These are phyloP conservation scores for Musa troglodytarum DNA, from an alignment of 176 grass and related monocot genomes.

Conservation along the genomic window DNA sequence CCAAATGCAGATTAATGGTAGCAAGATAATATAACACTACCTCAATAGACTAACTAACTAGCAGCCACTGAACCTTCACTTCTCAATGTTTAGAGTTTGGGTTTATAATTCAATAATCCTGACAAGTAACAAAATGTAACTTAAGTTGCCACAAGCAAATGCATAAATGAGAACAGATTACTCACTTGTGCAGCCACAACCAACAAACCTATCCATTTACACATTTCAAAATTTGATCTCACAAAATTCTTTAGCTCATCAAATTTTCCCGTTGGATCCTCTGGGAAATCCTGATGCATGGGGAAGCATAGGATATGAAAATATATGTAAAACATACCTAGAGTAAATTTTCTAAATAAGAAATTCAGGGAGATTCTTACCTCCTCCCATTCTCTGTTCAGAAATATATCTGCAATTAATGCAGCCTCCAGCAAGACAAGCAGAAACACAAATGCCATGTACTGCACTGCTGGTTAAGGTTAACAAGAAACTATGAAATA, in stretches of 20 bases:
- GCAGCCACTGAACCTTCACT: not conserved
- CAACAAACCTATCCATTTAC: slow-evolving; percentile 80
- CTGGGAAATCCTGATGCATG: slow-evolving; percentile 68
- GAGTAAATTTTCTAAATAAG: not conserved
- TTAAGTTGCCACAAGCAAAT: not conserved
- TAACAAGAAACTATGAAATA: not conserved
- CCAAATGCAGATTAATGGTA: not conserved
- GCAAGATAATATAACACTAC: not conserved
- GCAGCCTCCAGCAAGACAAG: not conserved
- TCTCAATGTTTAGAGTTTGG: not conserved
- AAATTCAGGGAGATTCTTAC: not conserved
- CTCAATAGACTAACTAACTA: not conserved
- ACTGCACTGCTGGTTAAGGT: not conserved
- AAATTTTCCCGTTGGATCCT: slow-evolving; percentile 77
- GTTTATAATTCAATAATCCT: not conserved
- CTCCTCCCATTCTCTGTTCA: slow-evolving; percentile 14
- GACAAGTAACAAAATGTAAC: not conserved
- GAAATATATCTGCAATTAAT: slow-evolving; percentile 5
- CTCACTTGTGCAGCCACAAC: slow-evolving; percentile 71
- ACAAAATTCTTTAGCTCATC: slow-evolving; percentile 68
- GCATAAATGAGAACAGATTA: not conserved
- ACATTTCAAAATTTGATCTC: slow-evolving; percentile 66
- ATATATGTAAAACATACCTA: not conserved
- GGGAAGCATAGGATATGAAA: slow-evolving; percentile 1
- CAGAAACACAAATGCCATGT: slow-evolving; percentile 4